Percentiles rank a stretch among this genome's conserved stretches.
phyloP scores from a whole-genome alignment of 768 basidiomycete genomes.

The Auricularia sp. region DNA sequence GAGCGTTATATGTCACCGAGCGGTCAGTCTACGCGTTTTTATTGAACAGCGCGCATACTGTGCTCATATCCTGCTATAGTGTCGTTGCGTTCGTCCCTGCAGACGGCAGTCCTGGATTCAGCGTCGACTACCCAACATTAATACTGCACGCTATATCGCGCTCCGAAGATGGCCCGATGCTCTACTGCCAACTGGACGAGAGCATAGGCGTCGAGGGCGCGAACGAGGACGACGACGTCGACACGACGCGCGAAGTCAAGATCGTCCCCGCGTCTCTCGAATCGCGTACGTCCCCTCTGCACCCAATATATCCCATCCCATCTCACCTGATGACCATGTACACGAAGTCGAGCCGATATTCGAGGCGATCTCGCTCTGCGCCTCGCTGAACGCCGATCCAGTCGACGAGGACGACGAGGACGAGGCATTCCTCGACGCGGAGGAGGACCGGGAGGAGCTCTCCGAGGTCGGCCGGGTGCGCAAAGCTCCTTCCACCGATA shows the following conservation, averaged over 20 bases:
- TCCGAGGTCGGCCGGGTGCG: constrained; percentile 89
- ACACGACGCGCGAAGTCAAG: constrained; percentile 67
- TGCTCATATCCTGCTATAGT: constrained; percentile 28
- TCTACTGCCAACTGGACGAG: constrained; percentile 94
- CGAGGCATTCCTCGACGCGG: constrained; percentile 44
- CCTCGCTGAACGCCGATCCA: constrained; percentile 74
- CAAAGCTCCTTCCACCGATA: constrained; percentile 72
- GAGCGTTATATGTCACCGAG: constrained; percentile 77
- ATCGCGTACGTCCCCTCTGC: constrained; percentile 41
- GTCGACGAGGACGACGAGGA: constrained; percentile 27
- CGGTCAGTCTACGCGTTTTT: constrained; percentile 38
- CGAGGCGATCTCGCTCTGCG: constrained; percentile 75
- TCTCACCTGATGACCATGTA: constrained; percentile 1
- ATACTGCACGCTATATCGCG: constrained; percentile 90
- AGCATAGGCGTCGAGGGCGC: constrained; percentile 24
- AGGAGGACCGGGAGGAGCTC: constrained; percentile 59
- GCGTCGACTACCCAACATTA: constrained; percentile 79
- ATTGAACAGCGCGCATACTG: no score
- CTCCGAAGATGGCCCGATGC: constrained; percentile 48
- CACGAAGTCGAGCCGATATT: constrained; percentile 71
- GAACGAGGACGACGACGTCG: constrained; percentile 31
- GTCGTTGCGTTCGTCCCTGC: constrained; percentile 68
- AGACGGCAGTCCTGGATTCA: constrained; percentile 54
- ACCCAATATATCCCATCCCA: background rate
- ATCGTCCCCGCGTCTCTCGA: constrained; percentile 54